Percentiles rank a stretch among this genome's conserved stretches.
phyloP scores from a whole-genome alignment of 441 rosid genomes.

The Gossypium schwendimanii region DNA sequence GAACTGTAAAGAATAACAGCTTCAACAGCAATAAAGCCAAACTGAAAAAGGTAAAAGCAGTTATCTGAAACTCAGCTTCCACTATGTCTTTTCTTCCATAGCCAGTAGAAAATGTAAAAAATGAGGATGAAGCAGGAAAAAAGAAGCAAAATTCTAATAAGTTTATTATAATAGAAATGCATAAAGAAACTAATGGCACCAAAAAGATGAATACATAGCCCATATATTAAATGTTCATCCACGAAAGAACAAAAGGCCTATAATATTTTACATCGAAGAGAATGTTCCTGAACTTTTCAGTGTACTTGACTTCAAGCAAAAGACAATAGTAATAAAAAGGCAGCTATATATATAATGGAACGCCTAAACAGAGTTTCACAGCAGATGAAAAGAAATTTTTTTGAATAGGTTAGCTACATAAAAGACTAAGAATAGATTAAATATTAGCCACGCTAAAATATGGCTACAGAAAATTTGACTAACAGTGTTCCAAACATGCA shows the following conservation, averaged over 20 bases:
- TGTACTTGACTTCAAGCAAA: background rate
- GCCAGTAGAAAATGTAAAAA: background rate
- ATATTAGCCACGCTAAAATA: background rate
- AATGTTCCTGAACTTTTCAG: background rate
- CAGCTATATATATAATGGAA: background rate
- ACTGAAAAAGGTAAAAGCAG: background rate
- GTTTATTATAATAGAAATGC: background rate
- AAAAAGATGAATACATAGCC: background rate
- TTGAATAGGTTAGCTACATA: background rate
- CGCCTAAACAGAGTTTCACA: background rate
- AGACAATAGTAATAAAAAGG: background rate
- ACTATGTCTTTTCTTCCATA: background rate
- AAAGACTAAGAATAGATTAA: background rate
- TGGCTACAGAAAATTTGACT: background rate
- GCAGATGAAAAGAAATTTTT: background rate
- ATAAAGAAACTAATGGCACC: background rate
- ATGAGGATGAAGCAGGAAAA: background rate
- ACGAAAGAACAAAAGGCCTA: background rate
- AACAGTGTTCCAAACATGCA: slow-evolving; percentile 1
- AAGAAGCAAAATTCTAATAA: background rate
- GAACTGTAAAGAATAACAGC: background rate
- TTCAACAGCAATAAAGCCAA: background rate
- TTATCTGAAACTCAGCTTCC: background rate
- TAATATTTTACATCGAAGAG: background rate
- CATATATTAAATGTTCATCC: background rate